Conservation (phyloP, 306 rosid species). For the Pyrus pyrifolia region DNA sequence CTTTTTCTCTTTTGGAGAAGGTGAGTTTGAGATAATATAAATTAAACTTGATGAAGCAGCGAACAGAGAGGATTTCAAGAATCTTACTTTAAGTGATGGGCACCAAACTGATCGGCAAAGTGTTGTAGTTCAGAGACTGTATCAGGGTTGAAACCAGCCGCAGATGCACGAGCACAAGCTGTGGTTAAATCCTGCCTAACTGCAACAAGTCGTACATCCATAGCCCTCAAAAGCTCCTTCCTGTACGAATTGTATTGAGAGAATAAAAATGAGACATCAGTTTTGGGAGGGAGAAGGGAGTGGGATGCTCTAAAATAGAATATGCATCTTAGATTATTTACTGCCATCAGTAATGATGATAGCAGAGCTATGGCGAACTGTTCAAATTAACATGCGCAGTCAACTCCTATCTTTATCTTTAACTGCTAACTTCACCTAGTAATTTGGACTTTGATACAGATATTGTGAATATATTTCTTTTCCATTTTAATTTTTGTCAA, state of each 20-base stretch:
- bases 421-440: background rate
- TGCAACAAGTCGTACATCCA: constrained; percentile 78
- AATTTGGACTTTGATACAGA: background rate
- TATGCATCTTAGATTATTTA: background rate
- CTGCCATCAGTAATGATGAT: background rate
- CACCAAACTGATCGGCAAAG: constrained; percentile 76
- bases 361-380: background rate
- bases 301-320: background rate
- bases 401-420: background rate
- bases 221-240: constrained; percentile 90
- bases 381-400: background rate
- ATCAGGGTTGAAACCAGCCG: constrained; percentile 73
- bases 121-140: constrained; percentile 63
- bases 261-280: background rate
- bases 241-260: constrained; percentile 31
- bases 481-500: background rate
- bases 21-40: background rate
- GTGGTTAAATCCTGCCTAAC: constrained; percentile 73
- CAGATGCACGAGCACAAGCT: constrained; percentile 75
- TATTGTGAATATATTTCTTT: background rate
- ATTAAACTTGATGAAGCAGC: background rate
- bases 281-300: background rate
- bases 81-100: constrained; percentile 67
- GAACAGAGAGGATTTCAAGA: constrained; percentile 1
- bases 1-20: background rate